Evolutionary conservation across 192 early-diverging fungal genomes (phyloP), one percentile per base, ranked within the genome.

Genomic region (Rhizophagus clarus): DNA sequence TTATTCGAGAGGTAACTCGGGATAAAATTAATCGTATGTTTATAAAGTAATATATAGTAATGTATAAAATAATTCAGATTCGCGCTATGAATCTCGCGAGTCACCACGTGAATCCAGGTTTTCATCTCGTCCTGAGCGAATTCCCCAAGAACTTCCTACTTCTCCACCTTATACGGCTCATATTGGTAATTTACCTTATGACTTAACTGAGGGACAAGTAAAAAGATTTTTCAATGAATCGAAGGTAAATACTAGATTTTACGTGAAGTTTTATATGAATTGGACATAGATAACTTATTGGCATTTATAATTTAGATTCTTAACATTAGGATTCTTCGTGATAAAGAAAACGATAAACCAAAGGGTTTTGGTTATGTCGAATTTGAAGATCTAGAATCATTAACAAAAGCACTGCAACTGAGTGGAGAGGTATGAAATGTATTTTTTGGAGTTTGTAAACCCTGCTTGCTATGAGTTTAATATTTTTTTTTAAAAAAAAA

Each of bases 331-430:
- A 88, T 99, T 77, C 86, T 96, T 74, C 89, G 89, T 75, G 95
- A 97, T 85, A 92, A 85, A 68, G 92, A 93, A 2, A 12, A 10
- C 31, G 93, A 92, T 51, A 91, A 90, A 84, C 91, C 93, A 64
- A 96, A 97, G 83, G 98, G 98, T 45, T 98, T 94, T 81, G 97
- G 96, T 28, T 99, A 98, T 86, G 93, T 96, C 70, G 96, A 98
- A 89, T 99, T 99, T 83, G 91, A 93, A 28, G 91, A 92, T 68
- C 74, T 93, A 26, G 95, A 97, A 28, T 93, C 90, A 47, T 89
- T 99, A 78, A 93, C 89, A 85, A 85, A 79, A 74, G 97, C 96
- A 60, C 88, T 98, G 80, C 90, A 87, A 10, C 75, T 93, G 47
- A 85, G 83, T 74, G 91, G 92, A 14, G 85, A 89, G 82, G 83